Evolutionary conservation across 768 basidiomycete species (phyloP).

Genomic region (Mycena rebaudengoi): DNA sequence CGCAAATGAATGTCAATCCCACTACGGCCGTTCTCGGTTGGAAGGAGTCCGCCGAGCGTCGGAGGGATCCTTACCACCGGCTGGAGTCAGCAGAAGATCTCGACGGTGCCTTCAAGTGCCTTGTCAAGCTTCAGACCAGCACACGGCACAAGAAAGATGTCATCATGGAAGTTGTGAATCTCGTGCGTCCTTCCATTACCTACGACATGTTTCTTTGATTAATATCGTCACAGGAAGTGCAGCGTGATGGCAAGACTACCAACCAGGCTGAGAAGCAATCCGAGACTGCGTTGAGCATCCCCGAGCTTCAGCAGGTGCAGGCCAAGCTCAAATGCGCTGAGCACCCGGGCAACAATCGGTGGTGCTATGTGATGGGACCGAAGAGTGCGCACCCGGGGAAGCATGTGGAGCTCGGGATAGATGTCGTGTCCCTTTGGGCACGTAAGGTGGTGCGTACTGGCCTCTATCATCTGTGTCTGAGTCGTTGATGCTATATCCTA

Average conservation of each 20-base stretch:
- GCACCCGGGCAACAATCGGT: slow-evolving; percentile 6
- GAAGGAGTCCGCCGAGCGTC: neutral
- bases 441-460: slow-evolving; percentile 3
- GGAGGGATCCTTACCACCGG: neutral
- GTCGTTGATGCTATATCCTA: neutral
- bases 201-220: neutral
- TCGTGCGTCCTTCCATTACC: neutral
- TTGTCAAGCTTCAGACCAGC: neutral
- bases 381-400: neutral
- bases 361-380: slow-evolving; percentile 8
- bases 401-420: neutral
- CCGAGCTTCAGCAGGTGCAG: neutral
- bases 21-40: neutral
- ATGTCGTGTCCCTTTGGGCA: neutral
- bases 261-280: slow-evolving; percentile 2
- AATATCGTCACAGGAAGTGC: neutral
- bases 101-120: neutral
- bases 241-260: slow-evolving; percentile 5
- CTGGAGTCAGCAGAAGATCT: neutral
- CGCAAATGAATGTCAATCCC: neutral
- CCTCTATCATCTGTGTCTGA: neutral
- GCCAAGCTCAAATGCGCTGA: neutral
- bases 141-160: neutral
- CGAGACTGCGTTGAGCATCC: neutral
- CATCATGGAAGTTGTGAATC: slow-evolving; percentile 1